A percentile compares a stretch with the other conserved stretches of the same genome.
These are phyloP conservation scores for Copromyces sp. DNA, from an alignment of 495 filamentous ascomycete species.

Conservation along the genomic window DNA sequence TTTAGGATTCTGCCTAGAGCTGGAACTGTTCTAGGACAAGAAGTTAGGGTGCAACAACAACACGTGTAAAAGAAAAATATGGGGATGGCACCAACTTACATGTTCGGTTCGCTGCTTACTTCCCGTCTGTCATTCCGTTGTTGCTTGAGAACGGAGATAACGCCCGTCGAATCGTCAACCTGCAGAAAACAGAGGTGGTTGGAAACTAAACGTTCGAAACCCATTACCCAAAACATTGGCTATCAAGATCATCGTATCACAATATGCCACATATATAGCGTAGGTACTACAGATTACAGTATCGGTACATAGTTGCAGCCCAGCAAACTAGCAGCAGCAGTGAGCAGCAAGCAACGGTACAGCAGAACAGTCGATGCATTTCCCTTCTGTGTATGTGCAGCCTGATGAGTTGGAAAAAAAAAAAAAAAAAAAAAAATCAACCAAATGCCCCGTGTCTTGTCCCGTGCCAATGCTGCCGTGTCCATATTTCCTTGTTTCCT, in stretches of 20 bases:
- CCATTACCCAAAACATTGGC: neutral
- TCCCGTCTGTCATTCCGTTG: neutral
- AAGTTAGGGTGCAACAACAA: neutral
- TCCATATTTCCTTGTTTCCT: neutral
- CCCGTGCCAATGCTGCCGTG: neutral
- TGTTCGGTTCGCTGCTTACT: neutral
- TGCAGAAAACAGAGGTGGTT: neutral
- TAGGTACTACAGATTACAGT: neutral
- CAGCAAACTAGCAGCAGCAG: neutral
- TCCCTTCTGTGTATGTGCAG: neutral
- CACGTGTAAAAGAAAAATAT: neutral
- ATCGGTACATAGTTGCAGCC: neutral
- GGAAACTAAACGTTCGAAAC: neutral
- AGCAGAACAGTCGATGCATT: neutral
- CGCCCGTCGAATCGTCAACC: neutral
- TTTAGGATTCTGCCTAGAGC: neutral
- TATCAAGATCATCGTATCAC: neutral
- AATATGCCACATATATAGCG: neutral
- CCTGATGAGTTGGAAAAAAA: neutral
- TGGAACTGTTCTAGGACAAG: neutral
- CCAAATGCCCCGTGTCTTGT: neutral
- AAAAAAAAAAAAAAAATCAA: neutral
- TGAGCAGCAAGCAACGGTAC: neutral
- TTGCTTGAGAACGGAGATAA: neutral
- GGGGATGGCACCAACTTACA: neutral